Percentiles rank a stretch among this genome's conserved stretches.
phyloP scores from a whole-genome alignment of 129 eudicot species.

The Mikania micrantha region DNA sequence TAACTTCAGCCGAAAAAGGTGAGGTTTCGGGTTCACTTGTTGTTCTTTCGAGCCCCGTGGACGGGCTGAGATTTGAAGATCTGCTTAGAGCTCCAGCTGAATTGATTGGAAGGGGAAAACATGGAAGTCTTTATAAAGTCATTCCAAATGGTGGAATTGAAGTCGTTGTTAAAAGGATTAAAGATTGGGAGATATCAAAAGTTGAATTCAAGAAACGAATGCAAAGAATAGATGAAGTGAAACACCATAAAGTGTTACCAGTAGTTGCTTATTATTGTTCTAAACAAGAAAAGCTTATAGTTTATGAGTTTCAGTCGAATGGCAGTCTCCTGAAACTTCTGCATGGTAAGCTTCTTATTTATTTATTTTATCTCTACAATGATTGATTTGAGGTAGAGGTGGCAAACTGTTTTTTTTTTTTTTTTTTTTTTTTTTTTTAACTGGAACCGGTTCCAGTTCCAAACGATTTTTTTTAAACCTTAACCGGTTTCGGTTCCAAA shows the following conservation, averaged over 20 bases:
- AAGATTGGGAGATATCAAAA: constrained; percentile 56
- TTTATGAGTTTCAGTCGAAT: constrained; percentile 61
- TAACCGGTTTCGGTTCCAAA: too few species aligned
- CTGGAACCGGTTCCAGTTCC: too few species aligned
- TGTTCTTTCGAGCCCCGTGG: constrained; percentile 48
- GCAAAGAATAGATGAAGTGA: constrained; percentile 47
- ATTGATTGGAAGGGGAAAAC: constrained; percentile 58
- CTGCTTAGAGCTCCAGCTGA: constrained; percentile 70
- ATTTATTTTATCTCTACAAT: neutral
- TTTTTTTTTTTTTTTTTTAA: too few species aligned
- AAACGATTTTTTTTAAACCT: too few species aligned
- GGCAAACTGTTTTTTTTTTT: too few species aligned
- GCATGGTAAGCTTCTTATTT: constrained; percentile 42
- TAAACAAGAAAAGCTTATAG: constrained; percentile 64
- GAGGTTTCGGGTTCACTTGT: constrained; percentile 39
- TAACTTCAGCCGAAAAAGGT: constrained; percentile 56
- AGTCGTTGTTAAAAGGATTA: constrained; percentile 66
- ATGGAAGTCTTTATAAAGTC: constrained; percentile 73
- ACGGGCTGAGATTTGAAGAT: constrained; percentile 66
- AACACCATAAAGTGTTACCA: constrained; percentile 54
- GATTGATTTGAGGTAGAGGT: too few species aligned
- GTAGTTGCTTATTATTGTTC: constrained; percentile 66
- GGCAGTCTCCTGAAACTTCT: constrained; percentile 66
- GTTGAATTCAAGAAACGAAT: constrained; percentile 65
- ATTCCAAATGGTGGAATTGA: constrained; percentile 26